Percentiles rank a stretch among this genome's conserved stretches.
Evolutionary conservation across 495 filamentous ascomycete species (phyloP).

Genomic region (Neurospora sp.): DNA sequence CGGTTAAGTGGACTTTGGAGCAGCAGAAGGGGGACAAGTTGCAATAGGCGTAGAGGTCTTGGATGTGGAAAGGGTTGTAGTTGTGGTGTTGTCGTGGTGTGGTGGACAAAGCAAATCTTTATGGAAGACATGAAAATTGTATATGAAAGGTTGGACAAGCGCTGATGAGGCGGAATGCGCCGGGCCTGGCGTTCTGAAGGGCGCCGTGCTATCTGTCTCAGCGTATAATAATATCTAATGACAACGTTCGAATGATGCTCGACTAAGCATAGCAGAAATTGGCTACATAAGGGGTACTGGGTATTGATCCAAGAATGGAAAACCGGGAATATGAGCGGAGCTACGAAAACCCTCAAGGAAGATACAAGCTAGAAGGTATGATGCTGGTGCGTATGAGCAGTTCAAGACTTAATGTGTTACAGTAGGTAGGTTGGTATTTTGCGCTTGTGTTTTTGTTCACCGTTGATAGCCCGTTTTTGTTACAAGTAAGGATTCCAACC

Average conservation of each 20-base stretch:
- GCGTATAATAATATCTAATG: background rate
- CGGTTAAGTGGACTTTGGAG: conserved; percentile 57
- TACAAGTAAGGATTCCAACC: background rate
- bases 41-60: background rate
- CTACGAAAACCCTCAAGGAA: background rate
- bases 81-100: background rate
- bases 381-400: background rate
- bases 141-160: background rate
- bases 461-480: background rate
- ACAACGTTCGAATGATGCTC: background rate
- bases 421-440: background rate
- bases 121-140: background rate
- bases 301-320: background rate
- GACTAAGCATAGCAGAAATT: background rate
- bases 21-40: conserved; percentile 25
- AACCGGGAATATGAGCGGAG: background rate
- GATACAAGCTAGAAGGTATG: background rate
- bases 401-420: background rate
- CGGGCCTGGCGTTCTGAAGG: background rate
- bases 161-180: background rate
- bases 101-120: background rate
- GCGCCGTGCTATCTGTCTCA: background rate
- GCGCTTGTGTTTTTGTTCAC: background rate
- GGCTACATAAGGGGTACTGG: background rate
- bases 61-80: background rate